Conservation (phyloP, 352 stramenopile species). For the Phytophthora podocarpi region DNA sequence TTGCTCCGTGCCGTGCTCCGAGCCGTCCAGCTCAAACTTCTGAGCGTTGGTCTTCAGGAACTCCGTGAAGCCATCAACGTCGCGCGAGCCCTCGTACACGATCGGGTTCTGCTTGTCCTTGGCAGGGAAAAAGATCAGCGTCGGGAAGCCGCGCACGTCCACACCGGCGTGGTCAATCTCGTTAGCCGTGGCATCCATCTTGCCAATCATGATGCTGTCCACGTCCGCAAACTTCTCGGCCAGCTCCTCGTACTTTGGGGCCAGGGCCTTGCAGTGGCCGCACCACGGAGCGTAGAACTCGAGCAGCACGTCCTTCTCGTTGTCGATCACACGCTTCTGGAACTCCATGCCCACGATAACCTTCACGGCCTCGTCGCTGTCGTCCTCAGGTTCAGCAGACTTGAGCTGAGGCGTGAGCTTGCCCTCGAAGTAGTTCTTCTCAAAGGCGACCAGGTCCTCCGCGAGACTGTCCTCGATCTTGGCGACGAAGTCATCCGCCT, state of each 20-base stretch:
- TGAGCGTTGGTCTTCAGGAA: conserved; percentile 91
- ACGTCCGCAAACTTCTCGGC: conserved; percentile 89
- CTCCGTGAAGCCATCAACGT: conserved; percentile 82
- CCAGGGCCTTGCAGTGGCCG: conserved; percentile 92
- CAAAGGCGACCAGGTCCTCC: conserved; percentile 72
- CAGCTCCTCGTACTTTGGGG: conserved; percentile 91
- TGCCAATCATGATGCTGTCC: conserved; percentile 93
- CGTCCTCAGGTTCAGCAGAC: conserved; percentile 90
- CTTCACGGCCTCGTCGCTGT: conserved; percentile 91
- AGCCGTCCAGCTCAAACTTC: conserved; percentile 78
- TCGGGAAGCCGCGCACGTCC: conserved; percentile 94
- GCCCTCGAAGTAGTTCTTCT: conserved; percentile 84
- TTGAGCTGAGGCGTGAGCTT: conserved; percentile 92
- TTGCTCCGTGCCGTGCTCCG: conserved; percentile 55
- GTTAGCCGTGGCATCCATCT: conserved; percentile 96
- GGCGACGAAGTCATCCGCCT: conserved; percentile 73
- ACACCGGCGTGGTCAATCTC: conserved; percentile 93
- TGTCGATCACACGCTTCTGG: conserved; percentile 87
- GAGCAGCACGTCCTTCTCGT: conserved; percentile 90
- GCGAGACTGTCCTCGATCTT: conserved; percentile 59
- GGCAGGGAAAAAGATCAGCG: conserved; percentile 94
- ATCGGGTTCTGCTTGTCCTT: conserved; percentile 90
- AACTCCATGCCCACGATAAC: conserved; percentile 94
- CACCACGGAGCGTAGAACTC: conserved; percentile 94
- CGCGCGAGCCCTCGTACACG: conserved; percentile 83